Conservation (phyloP, 768 basidiomycete genomes). For the Trametes elegans region DNA sequence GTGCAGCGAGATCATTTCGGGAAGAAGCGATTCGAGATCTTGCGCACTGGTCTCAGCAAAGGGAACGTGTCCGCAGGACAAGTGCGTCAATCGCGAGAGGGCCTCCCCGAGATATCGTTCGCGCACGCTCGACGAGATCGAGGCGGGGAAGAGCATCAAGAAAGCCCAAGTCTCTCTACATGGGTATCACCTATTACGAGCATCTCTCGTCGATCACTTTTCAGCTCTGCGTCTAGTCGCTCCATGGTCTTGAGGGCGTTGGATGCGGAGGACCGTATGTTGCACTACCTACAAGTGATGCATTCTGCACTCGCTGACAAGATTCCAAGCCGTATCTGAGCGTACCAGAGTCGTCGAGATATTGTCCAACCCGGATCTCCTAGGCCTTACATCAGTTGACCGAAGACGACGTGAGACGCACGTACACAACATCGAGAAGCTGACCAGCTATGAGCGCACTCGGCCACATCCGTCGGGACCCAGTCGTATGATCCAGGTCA, state of each 20-base stretch:
- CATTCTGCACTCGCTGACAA: too few species aligned
- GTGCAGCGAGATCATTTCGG: slow-evolving; percentile 62
- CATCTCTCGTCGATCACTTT: neutral
- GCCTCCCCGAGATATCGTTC: slow-evolving; percentile 22
- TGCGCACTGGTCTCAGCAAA: slow-evolving; percentile 32
- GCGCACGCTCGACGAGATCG: slow-evolving; percentile 22
- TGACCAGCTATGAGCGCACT: too few species aligned
- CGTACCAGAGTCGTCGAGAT: slow-evolving; percentile 1
- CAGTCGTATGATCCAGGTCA: too few species aligned
- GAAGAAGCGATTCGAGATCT: slow-evolving; percentile 53
- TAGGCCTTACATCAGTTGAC: neutral
- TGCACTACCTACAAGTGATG: too few species aligned
- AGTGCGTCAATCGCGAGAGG: neutral
- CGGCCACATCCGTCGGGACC: too few species aligned
- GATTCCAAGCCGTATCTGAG: slow-evolving; percentile 7
- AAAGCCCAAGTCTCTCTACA: neutral
- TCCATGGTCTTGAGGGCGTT: slow-evolving; percentile 7
- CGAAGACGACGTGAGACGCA: neutral
- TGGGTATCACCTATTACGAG: neutral
- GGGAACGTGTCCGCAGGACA: neutral
- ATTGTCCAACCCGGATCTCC: slow-evolving; percentile 8
- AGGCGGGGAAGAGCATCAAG: neutral
- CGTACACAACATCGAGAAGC: too few species aligned
- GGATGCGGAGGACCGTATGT: slow-evolving; percentile 14
- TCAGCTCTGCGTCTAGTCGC: neutral